These are phyloP conservation scores for Elsinoe batatas DNA, from an alignment of 2,329 filamentous ascomycete genomes.

Conservation along the genomic window DNA sequence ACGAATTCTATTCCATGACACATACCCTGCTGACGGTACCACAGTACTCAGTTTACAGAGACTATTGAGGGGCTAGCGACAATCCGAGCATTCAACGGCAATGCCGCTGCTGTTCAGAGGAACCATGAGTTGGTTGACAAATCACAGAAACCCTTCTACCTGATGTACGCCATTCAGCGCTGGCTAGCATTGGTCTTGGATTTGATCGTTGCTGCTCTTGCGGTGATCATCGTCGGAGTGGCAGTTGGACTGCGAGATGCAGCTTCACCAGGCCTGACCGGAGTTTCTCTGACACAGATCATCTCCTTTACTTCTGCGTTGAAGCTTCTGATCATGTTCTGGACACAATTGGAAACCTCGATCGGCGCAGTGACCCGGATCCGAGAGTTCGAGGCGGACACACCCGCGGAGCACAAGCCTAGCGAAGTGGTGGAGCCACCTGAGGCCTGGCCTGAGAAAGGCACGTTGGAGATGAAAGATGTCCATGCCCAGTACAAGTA, in stretches of 20 bases:
- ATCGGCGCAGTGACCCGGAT: constrained; percentile 46
- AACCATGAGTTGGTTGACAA: constrained; percentile 31
- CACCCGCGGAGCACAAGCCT: constrained; percentile 39
- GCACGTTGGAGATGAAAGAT: constrained; percentile 61
- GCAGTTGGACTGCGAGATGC: constrained; percentile 27
- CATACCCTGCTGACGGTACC: neutral
- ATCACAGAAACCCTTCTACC: constrained; percentile 36
- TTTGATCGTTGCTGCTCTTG: constrained; percentile 27
- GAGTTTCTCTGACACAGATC: constrained; percentile 43
- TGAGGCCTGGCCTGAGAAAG: constrained; percentile 66
- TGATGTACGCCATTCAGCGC: constrained; percentile 35
- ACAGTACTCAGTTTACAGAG: constrained; percentile 9
- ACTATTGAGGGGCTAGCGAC: constrained; percentile 38
- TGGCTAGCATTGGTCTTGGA: constrained; percentile 37
- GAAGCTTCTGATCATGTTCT: constrained; percentile 39
- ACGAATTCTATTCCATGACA: constrained; percentile 18
- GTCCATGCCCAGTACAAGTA: constrained; percentile 31
- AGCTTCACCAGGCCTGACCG: constrained; percentile 39
- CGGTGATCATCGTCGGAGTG: constrained; percentile 28
- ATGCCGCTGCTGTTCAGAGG: constrained; percentile 29
- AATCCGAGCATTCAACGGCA: constrained; percentile 45
- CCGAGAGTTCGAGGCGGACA: constrained; percentile 39
- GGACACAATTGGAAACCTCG: constrained; percentile 47
- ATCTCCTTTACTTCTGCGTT: constrained; percentile 43
- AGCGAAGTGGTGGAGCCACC: constrained; percentile 49